A percentile compares a stretch with the other conserved stretches of the same genome.
These are phyloP conservation scores for Colletotrichum melonis DNA, from an alignment of 2,329 filamentous ascomycete species.

Conservation along the genomic window DNA sequence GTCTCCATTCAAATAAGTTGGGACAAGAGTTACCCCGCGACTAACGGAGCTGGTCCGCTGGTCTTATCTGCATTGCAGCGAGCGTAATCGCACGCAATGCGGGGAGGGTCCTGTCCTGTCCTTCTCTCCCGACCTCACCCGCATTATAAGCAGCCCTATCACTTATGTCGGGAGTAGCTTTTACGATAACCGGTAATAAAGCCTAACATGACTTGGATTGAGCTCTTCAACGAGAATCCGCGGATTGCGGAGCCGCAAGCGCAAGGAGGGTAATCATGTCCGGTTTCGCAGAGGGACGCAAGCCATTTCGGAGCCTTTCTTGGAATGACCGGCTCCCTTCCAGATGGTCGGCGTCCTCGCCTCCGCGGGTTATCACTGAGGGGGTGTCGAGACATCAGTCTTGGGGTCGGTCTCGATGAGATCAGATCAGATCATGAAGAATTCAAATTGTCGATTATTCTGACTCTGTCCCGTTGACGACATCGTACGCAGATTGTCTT, in stretches of 20 bases:
- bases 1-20: not conserved
- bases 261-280: not conserved
- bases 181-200: not conserved
- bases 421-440: not conserved
- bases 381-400: not conserved
- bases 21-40: not conserved
- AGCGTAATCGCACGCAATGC: not conserved
- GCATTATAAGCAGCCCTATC: slow-evolving; percentile 2
- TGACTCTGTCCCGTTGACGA: not conserved
- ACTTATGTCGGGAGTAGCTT: not conserved
- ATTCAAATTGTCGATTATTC: not conserved
- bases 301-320: no score
- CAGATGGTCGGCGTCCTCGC: not conserved
- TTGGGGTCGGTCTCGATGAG: not conserved
- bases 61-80: not conserved
- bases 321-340: not conserved
- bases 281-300: not conserved
- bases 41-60: not conserved
- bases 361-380: not conserved
- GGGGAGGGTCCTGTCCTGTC: not conserved
- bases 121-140: not conserved
- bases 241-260: no score
- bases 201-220: not conserved
- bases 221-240: not conserved
- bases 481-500: not conserved